Base-by-base conservation (phyloP, 2,329 filamentous ascomycete genomes). In the Xylaria arbuscula region DNA sequence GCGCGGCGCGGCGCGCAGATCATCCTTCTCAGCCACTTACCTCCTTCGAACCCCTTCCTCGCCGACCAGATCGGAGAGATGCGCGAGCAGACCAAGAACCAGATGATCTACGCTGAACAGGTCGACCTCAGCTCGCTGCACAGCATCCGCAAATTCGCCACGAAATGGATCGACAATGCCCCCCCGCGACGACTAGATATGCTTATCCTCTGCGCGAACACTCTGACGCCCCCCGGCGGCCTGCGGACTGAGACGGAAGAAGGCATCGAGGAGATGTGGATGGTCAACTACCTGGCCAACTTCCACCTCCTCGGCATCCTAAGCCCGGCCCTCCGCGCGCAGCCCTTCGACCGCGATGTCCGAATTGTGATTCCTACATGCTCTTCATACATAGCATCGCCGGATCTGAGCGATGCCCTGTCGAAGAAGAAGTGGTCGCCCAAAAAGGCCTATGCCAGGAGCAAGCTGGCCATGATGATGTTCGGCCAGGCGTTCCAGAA, bases 161-260 rank as follows among this genome's bases (percentile, higher is more conserved):
- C 96, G 0, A 95, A 93, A 83, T 99, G 97, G 95, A 93, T 99
- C 72, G 95, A 99, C 80, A 98, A 98, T 79, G 88, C 92, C 24
- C 95, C 96, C 2, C 93, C 94, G 9, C 87, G 97, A 65, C 86
- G 97, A 56, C 83, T 99, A 7, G 96, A 99, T 79, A 94, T 95
- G 89, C 84, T 99, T 55, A 88, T 99, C 22, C 86, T 99, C 19
- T 97, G 94, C 79, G 96, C 91, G 10, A 92, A 92, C 53, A 91
- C 91, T 0, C 83, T 94, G 72, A 93, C 91, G 4, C 90, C 93
- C 2, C 87, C 87, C 11, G 92, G 90, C 1, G 85, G 86, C 5
- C 81, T 84, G 71, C 83, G 87, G 34, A 82, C 80, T 1, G 83
- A 87, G 72, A 97, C 94, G 0, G 81, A 85, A 6, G 94, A 98